Evolutionary conservation across 768 basidiomycete genomes (phyloP).

Genomic region (Clitopilus hobsonii): DNA sequence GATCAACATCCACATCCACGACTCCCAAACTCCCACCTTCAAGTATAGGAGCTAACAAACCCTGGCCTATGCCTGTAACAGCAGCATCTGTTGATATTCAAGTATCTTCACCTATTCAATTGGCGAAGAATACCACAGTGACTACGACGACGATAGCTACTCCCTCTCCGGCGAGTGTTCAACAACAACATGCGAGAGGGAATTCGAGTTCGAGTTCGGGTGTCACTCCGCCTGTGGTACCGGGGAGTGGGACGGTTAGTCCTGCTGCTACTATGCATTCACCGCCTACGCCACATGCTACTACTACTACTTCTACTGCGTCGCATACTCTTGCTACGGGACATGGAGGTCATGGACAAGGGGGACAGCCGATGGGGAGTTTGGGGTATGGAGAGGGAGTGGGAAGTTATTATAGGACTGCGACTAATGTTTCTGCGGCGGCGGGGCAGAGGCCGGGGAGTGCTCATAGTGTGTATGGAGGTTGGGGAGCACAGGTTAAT

Average conservation of each 20-base stretch:
- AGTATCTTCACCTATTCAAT: not conserved
- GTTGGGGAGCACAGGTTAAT: not conserved
- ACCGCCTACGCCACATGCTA: not conserved
- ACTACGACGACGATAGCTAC: too few relatives aligned
- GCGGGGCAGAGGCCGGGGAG: not conserved
- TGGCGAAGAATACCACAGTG: too few relatives aligned
- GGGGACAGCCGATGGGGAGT: not conserved
- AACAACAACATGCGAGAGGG: not conserved
- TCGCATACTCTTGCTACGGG: too few relatives aligned
- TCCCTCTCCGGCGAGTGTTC: not conserved
- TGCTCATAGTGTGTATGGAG: not conserved
- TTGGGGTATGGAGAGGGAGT: not conserved
- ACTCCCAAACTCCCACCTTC: not conserved
- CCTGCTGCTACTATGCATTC: not conserved
- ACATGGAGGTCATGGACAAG: not conserved
- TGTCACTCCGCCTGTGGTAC: not conserved
- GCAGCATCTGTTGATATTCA: not conserved
- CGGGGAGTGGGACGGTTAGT: not conserved
- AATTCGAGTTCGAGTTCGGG: not conserved
- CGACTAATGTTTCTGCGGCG: not conserved
- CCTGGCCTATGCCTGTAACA: not conserved
- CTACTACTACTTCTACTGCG: not conserved
- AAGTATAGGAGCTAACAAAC: not conserved
- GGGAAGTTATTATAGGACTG: not conserved
- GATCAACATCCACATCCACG: not conserved